Evolutionary conservation across 805 yeast species (phyloP), one percentile per base, ranked within the genome.

Genomic region (Sugiyamaella marilandica): DNA sequence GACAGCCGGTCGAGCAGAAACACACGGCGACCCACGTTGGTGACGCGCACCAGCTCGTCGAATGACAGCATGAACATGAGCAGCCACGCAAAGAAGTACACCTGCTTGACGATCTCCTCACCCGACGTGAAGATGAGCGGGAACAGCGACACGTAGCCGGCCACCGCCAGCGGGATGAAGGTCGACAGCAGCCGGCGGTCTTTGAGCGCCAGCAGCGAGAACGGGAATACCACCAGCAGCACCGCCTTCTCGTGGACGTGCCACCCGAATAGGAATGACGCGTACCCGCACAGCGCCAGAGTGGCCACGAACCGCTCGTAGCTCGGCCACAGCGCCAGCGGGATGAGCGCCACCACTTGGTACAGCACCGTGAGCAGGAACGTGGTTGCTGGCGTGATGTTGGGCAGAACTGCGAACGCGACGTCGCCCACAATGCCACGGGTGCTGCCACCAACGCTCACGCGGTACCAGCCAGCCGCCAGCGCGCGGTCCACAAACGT

Each of bases 211-310:
- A 91, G 69, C 65, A 94, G 84, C 5, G 94, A 78, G 67, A 88
- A 83, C 1, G 99, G 99, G 59, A 94, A 79, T 8, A 94, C 85
- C 2, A 92, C 84, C 18, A 91, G 68, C 75, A 94, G 77, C n/a
- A 94, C 81, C 0, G 98, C 98, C 76, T 94, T 94, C 69, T 94
- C 99, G 71, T 94, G 99, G 21, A 94, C 99, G 65, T 94, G 98
- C 97, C 98, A 94, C 4, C 99, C 99, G 70, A 94, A 94, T 47
- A 94, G 70, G 64, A 87, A 94, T 1, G 96, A 86, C 0, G 96
- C 83, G 70, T 81, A 88, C 2, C 95, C 98, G 70, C 98, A 92
- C 46, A 92, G 75, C 0, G 97, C 85, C 61, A 94, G 70, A 0
- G 91, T 80, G 0, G 95, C 97, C 14, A 91, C 67, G 60, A 94